These are phyloP conservation scores for Acephala macrosclerotiorum DNA, from an alignment of 2,329 filamentous ascomycete genomes.

Conservation along the genomic window DNA sequence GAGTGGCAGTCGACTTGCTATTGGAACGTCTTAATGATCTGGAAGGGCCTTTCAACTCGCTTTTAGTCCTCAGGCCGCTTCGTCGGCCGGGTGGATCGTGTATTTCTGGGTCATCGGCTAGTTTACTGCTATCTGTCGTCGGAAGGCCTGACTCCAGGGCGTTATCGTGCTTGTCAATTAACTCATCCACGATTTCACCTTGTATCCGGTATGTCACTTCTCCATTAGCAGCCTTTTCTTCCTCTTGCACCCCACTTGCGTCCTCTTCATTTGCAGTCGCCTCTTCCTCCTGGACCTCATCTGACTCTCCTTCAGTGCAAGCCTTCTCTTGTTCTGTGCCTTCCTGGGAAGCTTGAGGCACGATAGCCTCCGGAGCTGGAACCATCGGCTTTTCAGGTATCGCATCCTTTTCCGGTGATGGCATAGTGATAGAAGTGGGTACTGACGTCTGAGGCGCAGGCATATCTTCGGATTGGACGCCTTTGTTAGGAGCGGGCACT, in stretches of 20 bases:
- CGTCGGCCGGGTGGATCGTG: not conserved
- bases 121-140: not conserved
- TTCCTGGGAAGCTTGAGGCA: not conserved
- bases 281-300: too few relatives aligned
- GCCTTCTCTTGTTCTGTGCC: not conserved
- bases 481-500: not conserved
- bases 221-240: not conserved
- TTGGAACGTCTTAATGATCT: constrained; percentile 14
- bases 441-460: not conserved
- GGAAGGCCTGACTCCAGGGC: not conserved
- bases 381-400: not conserved
- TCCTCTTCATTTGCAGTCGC: not conserved
- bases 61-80: constrained; percentile 12
- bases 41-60: constrained; percentile 23
- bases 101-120: not conserved
- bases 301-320: too few relatives aligned
- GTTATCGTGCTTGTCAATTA: not conserved
- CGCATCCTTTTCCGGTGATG: not conserved
- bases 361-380: not conserved
- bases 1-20: constrained; percentile 1
- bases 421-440: not conserved
- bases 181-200: not conserved
- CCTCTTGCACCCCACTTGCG: not conserved
- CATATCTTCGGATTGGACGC: not conserved
- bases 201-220: too few relatives aligned